A percentile compares a stretch with the other conserved stretches of the same genome.
These are phyloP conservation scores for Gymnopilus dilepis DNA, from an alignment of 768 basidiomycete species.

Conservation along the genomic window DNA sequence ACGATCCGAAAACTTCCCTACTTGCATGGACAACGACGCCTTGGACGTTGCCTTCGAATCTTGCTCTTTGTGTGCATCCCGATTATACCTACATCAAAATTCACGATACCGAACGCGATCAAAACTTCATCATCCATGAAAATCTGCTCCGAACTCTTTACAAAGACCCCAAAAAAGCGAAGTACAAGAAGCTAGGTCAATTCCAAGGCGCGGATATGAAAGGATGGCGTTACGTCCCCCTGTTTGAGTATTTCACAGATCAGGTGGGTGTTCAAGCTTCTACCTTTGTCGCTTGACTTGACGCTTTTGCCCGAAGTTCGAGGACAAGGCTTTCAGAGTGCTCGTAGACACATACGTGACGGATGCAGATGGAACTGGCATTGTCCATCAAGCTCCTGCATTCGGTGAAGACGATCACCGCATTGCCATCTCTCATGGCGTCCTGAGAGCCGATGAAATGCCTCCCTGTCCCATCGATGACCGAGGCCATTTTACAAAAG, in stretches of 20 bases:
- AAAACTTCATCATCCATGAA: slow-evolving; percentile 93
- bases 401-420: slow-evolving; percentile 99
- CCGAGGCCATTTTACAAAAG: slow-evolving; percentile 81
- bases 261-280: slow-evolving; percentile 53
- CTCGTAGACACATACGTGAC: slow-evolving; percentile 93
- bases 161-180: slow-evolving; percentile 97
- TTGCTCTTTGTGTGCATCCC: slow-evolving; percentile 95
- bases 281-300: not conserved
- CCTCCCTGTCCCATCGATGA: slow-evolving; percentile 98
- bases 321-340: slow-evolving; percentile 90
- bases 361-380: slow-evolving; percentile 92
- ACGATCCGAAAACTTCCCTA: slow-evolving; percentile 88
- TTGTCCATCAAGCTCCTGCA: slow-evolving; percentile 97
- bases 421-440: slow-evolving; percentile 82
- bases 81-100: slow-evolving; percentile 97
- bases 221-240: slow-evolving; percentile 92
- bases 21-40: slow-evolving; percentile 99
- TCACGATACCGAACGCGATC: slow-evolving; percentile 83
- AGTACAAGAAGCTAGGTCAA: slow-evolving; percentile 87
- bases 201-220: slow-evolving; percentile 94
- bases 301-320: slow-evolving; percentile 59
- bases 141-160: slow-evolving; percentile 84
- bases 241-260: slow-evolving; percentile 97
- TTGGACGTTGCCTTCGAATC: slow-evolving; percentile 96
- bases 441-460: slow-evolving; percentile 87